Conservation (phyloP, 169 alveolate genomes). For the Plasmodium cynomolgi region DNA sequence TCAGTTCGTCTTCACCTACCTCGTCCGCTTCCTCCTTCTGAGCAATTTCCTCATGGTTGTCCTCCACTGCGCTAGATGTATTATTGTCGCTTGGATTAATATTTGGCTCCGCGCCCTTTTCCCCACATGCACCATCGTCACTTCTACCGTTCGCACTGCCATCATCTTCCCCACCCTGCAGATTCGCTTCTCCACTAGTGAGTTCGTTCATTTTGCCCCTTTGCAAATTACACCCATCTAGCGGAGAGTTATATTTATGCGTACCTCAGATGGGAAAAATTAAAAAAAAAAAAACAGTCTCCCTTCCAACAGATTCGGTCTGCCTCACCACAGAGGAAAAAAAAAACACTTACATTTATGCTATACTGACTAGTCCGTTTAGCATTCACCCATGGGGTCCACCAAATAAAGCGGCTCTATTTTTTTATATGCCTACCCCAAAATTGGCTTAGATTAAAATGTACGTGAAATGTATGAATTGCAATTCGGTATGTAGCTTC, state of each 20-base stretch:
- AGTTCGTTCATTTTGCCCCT: not conserved
- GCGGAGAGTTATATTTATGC: not conserved
- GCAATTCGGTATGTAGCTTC: not conserved
- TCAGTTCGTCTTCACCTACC: constrained; percentile 18
- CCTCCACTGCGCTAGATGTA: not conserved
- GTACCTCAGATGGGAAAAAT: not conserved
- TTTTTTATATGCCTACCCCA: not conserved
- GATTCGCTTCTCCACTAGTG: constrained; percentile 1
- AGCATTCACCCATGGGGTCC: not conserved
- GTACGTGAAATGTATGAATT: not conserved
- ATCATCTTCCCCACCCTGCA: not conserved
- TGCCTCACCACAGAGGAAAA: not conserved
- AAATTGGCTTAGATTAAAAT: not conserved
- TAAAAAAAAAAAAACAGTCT: not conserved
- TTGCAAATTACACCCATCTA: not conserved
- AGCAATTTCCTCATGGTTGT: not conserved
- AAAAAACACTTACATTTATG: not conserved
- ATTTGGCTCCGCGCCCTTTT: not conserved
- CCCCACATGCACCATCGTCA: constrained; percentile 2
- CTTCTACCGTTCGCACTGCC: not conserved
- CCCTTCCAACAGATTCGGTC: not conserved
- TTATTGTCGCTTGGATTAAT: not conserved
- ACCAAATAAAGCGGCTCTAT: not conserved
- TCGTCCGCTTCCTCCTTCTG: not conserved
- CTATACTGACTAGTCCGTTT: not conserved